A percentile compares a stretch with the other conserved stretches of the same genome.
phyloP scores from a whole-genome alignment of 352 stramenopile genomes.

The Salisapilia sapeloensis region DNA sequence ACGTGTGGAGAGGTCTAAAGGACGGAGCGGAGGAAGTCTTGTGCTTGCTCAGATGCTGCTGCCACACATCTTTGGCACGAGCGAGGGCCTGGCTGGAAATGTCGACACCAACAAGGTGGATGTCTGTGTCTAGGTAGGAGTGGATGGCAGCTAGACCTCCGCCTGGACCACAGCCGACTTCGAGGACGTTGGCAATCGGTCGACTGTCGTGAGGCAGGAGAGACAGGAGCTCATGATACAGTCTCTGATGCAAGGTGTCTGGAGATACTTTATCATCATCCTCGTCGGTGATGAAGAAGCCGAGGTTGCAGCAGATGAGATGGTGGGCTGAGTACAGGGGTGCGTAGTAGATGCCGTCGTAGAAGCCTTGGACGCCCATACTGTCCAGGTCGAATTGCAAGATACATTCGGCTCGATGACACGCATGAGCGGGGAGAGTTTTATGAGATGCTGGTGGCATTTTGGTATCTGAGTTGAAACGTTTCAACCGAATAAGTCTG shows the following conservation, averaged over 20 bases:
- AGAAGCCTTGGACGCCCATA: slow-evolving; percentile 51
- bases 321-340: slow-evolving; percentile 41
- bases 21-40: slow-evolving; percentile 6
- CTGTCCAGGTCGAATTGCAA: too few relatives aligned
- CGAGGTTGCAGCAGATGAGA: slow-evolving; percentile 53
- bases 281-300: slow-evolving; percentile 18
- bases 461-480: too few relatives aligned
- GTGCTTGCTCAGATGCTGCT: slow-evolving; percentile 16
- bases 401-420: too few relatives aligned
- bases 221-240: slow-evolving; percentile 37
- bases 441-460: too few relatives aligned
- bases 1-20: slow-evolving; percentile 21
- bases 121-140: slow-evolving; percentile 25
- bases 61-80: slow-evolving; percentile 47
- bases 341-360: slow-evolving; percentile 62
- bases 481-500: too few relatives aligned
- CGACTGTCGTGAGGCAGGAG: slow-evolving; percentile 12
- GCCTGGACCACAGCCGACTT: slow-evolving; percentile 43
- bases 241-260: slow-evolving; percentile 27
- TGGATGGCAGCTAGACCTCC: slow-evolving; percentile 49
- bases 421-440: too few relatives aligned
- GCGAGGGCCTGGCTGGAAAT: slow-evolving; percentile 44
- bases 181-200: slow-evolving; percentile 10
- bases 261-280: slow-evolving; percentile 3
- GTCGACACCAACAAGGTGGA: slow-evolving; percentile 31